Evolutionary conservation across 208 protist genomes (phyloP), one percentile per base, ranked within the genome.

Genomic region (Leishmania braziliensis): DNA sequence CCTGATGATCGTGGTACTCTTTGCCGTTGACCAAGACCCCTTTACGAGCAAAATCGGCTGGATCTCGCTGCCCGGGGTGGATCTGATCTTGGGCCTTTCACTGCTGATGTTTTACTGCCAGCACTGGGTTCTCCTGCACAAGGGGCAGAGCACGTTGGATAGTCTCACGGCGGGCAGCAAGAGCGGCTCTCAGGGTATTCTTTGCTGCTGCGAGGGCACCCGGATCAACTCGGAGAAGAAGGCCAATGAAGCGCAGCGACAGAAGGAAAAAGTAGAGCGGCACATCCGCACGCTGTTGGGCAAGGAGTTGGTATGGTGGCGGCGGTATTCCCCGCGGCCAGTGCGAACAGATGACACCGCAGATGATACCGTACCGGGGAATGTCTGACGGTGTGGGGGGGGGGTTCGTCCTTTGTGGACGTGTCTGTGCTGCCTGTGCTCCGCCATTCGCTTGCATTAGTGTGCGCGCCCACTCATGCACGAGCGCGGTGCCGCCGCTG

Each of bases 111-210:
- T 93, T 65, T 86, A 82, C 54, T 20, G 80, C 0, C 81, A 89
- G 20, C 90, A 94, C 75, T 70, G 76, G 3, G 82, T 75, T 20
- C 84, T 87, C 69, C 36, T 92, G 20, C 81, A 50, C 48, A 60
- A 36, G 0, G 92, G 90, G 9, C 48, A 91, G 79, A 90, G 85
- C 18, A 95, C 90, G 3, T 73, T 94, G 77, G 86, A 90, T 12
- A 80, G 69, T 36, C 88, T 93, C 82, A 83, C 87, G 10, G 36
- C 20, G 23, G 75, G 68, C 43, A 48, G 51, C 10, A 43, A 26
- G 36, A 18, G 36, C 23, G 68, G 81, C 65, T 51, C 50, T 0
- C 74, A 58, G 29, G 50, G 66, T 26, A n/a, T 29, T 0, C 79
- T 78, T 53, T 71, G 74, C 43, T 58, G 68, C 48, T 54, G 51